phyloP scores from a whole-genome alignment of 371 early-diverging fungal species.

The Syncephalastrum monosporum region DNA sequence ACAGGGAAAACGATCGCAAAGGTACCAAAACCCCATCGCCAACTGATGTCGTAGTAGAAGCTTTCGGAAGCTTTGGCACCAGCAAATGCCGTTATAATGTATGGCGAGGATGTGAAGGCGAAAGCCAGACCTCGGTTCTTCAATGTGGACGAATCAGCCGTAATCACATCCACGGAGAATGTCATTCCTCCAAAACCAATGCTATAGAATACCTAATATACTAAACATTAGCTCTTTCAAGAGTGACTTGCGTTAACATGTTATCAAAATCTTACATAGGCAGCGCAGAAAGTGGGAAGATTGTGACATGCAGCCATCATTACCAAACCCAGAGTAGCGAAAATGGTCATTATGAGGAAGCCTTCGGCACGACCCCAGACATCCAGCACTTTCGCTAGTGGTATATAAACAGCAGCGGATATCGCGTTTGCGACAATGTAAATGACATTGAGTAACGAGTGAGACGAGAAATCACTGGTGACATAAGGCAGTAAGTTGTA shows the following conservation, averaged over 20 bases:
- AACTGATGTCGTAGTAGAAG: conserved; percentile 17
- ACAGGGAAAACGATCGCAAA: conserved; percentile 19
- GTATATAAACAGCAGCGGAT: conserved; percentile 17
- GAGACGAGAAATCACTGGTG: conserved; percentile 19
- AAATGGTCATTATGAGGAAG: conserved; percentile 16
- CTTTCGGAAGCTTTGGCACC: conserved; percentile 18
- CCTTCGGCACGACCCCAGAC: conserved; percentile 23
- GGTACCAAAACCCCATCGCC: conserved; percentile 22
- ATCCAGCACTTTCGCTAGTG: conserved; percentile 20
- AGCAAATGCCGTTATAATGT: conserved; percentile 19
- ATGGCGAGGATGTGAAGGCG: conserved; percentile 20
- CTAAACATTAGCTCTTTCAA: background rate
- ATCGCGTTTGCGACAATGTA: conserved; percentile 21
- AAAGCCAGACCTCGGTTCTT: conserved; percentile 18
- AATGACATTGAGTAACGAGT: conserved; percentile 19
- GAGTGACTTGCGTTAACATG: background rate
- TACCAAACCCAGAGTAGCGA: conserved; percentile 16
- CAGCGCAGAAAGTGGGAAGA: conserved; percentile 22
- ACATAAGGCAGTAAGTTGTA: conserved; percentile 19
- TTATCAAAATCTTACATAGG: conserved; percentile 15
- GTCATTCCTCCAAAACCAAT: conserved; percentile 21
- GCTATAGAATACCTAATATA: conserved; percentile 13
- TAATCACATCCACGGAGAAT: conserved; percentile 17
- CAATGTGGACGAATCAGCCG: conserved; percentile 14
- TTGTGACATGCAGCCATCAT: conserved; percentile 18